Base-by-base conservation (phyloP, 208 protist species). In the Leishmania aethiopica region DNA sequence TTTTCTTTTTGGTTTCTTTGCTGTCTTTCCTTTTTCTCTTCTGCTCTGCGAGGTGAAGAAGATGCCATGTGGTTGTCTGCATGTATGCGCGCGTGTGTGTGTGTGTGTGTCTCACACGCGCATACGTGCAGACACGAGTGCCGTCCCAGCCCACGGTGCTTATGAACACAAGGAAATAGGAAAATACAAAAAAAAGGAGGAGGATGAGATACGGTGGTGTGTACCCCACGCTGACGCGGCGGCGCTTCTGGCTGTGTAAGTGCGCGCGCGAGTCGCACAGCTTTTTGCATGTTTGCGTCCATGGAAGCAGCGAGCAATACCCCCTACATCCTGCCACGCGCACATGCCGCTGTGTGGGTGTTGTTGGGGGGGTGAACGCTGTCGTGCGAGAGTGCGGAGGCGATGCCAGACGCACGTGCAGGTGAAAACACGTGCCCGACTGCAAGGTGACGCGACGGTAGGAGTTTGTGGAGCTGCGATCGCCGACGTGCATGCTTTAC, bases 1-100 rank as follows among this genome's bases (percentile, higher is more conserved):
- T 49, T 49, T 37, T 53, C 28, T 1, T 32, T 51, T 80, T 62
- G 13, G 28, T 17, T 15, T 47, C 22, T 47, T 53, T 74, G 28
- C 2, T 73, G 15, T 73, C n/a, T 74, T 45, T 22, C 32, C 66
- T 49, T 76, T 42, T 57, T 25, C 35, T 47, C 32, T 72, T 5
- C 53, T 40, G 59, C 77, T 70, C 32, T 71, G 25, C 19, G 25
- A 67, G 6, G 45, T 53, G 69, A 55, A 66, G 67, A 79, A 66
- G 67, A 32, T 51, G 40, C 45, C n/a, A 22, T 87, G 22, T 71
- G n/a, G n/a, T 42, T 66, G 49, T 75, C 35, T 70, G 35, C 78
- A 2, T 49, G 37, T 55, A 22, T 71, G 32, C 22, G 66, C 7
- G 37, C 55, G 37, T 35, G 69, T 35, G 69, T 73, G 17, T 42